phyloP scores from a whole-genome alignment of 2,329 filamentous ascomycete species.

The Ilyonectria sp. region DNA sequence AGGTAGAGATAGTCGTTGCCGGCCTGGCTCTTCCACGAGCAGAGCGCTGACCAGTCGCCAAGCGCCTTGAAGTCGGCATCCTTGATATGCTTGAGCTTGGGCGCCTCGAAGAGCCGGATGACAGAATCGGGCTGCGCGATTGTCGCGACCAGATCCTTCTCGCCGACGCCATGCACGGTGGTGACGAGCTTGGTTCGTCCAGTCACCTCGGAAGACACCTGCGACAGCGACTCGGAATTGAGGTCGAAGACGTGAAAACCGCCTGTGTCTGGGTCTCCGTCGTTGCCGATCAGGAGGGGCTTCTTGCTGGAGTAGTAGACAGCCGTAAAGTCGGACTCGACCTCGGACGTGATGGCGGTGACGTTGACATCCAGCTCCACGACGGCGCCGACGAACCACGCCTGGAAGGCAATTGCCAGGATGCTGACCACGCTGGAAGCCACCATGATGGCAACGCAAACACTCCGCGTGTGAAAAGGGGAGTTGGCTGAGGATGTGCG shows the following conservation, averaged over 20 bases:
- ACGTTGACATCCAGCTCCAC: slow-evolving; percentile 49
- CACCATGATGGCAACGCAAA: slow-evolving; percentile 39
- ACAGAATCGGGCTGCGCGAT: slow-evolving; percentile 61
- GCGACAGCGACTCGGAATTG: slow-evolving; percentile 49
- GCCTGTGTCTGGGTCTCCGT: slow-evolving; percentile 59
- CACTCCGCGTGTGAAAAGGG: slow-evolving; percentile 15
- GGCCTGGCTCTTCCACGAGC: slow-evolving; percentile 59
- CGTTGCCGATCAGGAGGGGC: slow-evolving; percentile 62
- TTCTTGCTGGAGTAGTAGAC: slow-evolving; percentile 55
- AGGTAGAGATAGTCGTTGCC: slow-evolving; percentile 61
- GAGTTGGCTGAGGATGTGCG: slow-evolving; percentile 1
- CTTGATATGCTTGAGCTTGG: slow-evolving; percentile 50
- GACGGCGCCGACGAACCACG: slow-evolving; percentile 34
- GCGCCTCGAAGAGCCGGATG: slow-evolving; percentile 57
- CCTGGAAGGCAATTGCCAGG: slow-evolving; percentile 38
- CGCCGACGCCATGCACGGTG: slow-evolving; percentile 55
- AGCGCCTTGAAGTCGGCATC: slow-evolving; percentile 53
- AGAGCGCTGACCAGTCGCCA: slow-evolving; percentile 65
- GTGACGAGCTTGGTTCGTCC: slow-evolving; percentile 63
- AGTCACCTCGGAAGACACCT: slow-evolving; percentile 52
- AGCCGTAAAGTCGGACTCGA: slow-evolving; percentile 60
- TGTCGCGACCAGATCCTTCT: slow-evolving; percentile 57
- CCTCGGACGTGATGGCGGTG: slow-evolving; percentile 51
- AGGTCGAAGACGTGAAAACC: slow-evolving; percentile 59
- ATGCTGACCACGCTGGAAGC: slow-evolving; percentile 39